These are phyloP conservation scores for Teunomyces tritomae DNA, from an alignment of 805 yeast genomes.

Conservation along the genomic window DNA sequence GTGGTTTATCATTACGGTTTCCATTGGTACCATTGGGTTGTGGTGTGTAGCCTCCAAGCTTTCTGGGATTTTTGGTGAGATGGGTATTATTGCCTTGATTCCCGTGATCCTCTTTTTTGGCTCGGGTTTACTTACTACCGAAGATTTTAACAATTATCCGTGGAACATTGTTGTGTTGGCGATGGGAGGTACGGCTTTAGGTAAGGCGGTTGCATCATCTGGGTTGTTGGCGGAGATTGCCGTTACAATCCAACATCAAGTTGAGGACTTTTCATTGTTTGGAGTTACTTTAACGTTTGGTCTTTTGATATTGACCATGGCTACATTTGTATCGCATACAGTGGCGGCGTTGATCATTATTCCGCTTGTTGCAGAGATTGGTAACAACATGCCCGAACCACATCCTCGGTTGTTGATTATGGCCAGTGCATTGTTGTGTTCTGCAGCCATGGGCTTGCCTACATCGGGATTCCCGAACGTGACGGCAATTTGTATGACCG, in stretches of 20 bases:
- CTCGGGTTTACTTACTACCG: slow-evolving; percentile 79
- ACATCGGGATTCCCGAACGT: slow-evolving; percentile 46
- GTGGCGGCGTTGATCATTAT: slow-evolving; percentile 43
- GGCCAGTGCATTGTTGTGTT: slow-evolving; percentile 41
- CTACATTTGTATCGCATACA: slow-evolving; percentile 45
- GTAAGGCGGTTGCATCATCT: slow-evolving; percentile 90
- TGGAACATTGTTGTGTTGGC: slow-evolving; percentile 96
- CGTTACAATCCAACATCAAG: slow-evolving; percentile 55
- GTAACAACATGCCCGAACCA: slow-evolving; percentile 34
- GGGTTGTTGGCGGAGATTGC: slow-evolving; percentile 85
- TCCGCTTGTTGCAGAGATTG: slow-evolving; percentile 42
- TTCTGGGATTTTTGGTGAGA: slow-evolving; percentile 78
- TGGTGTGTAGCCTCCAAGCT: slow-evolving; percentile 89
- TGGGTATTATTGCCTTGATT: slow-evolving; percentile 92
- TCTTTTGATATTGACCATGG: slow-evolving; percentile 37
- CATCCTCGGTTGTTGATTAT: slow-evolving; percentile 40
- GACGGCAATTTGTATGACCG: slow-evolving; percentile 43
- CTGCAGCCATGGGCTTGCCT: slow-evolving; percentile 47
- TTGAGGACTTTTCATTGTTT: slow-evolving; percentile 68
- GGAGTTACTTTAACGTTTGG: slow-evolving; percentile 70
- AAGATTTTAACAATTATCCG: slow-evolving; percentile 91
- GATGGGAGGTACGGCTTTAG: slow-evolving; percentile 97
- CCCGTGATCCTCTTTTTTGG: slow-evolving; percentile 94
- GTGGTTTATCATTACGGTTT: slow-evolving; percentile 67
- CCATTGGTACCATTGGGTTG: slow-evolving; percentile 68